Evolutionary conservation across 805 yeast genomes (phyloP), one percentile per base, ranked within the genome.

Genomic region (Teunomyces barrocoloradensis): DNA sequence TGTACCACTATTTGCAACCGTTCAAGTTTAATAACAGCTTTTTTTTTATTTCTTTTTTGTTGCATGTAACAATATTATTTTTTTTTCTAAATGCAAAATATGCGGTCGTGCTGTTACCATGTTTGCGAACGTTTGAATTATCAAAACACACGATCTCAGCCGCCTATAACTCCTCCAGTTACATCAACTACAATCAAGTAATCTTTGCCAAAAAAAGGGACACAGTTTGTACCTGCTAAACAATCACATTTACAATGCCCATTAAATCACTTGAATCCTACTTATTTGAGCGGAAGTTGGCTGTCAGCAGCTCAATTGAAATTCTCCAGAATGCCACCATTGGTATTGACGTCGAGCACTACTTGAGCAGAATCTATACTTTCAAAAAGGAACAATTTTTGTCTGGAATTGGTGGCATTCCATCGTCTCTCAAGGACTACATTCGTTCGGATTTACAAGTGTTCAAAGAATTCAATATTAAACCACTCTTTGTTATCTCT

Each of bases 321-420:
- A 68, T 81, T 3, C 70, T 89, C 48, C 79, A 74, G 47, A 82
- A 83, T 57, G 78, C 91, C 23, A 79, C 84, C 12, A 69, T 89
- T 44, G 96, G 96, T 47, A 86, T 89, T 39, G 96, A 90, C 62
- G 94, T 84, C 11, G 87, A 81, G 53, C 90, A 89, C 60, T 90
- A 89, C 58, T 65, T 89, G 33, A 72, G 86, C 21, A 68, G 88
- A 45, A 72, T 86, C 37, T 65, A 86, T 50, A 72, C 84, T 4
- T 72, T 72, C 54, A 82, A 82, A 53, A 82, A 81, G 47, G 96
- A 88, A 55, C 85, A 84, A 42, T 79, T 78, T 50, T 64, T 82
- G 35, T 85, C 84, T 43, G 96, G 94, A 7, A 77, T 86, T 53
- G 96, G 96, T 20, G 96, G 96, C 0, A 77, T 84, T 47, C 96